Evolutionary conservation across 2,329 filamentous ascomycete species (phyloP).

Genomic region (Aspergillus novoparasiticus): DNA sequence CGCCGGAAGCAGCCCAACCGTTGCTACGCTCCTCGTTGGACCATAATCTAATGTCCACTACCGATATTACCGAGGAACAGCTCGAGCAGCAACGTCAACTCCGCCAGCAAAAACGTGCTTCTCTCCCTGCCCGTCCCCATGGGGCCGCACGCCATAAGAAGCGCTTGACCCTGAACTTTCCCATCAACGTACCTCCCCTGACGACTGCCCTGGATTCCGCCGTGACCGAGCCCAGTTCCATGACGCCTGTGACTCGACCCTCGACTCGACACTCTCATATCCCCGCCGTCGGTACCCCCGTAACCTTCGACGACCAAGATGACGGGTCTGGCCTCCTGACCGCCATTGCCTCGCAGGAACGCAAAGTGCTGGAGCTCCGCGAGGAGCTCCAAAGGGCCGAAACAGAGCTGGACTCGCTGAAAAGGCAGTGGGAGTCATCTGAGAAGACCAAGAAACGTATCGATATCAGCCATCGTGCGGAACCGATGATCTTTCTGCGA

Average conservation of each 20-base stretch:
- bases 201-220: conserved; percentile 24
- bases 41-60: conserved; percentile 12
- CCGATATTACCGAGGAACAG: conserved; percentile 18
- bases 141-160: conserved; percentile 45
- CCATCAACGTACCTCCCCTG: conserved; percentile 42
- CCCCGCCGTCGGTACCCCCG: conserved; percentile 28
- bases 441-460: conserved; percentile 76
- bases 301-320: conserved; percentile 37
- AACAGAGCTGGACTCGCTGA: conserved; percentile 71
- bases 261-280: conserved; percentile 36
- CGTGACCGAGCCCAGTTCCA: conserved; percentile 32
- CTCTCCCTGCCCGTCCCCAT: conserved; percentile 38
- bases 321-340: conserved; percentile 75
- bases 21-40: conserved; percentile 5
- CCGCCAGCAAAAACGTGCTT: conserved; percentile 33
- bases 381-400: conserved; percentile 89
- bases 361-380: conserved; percentile 83
- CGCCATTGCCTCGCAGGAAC: conserved; percentile 87
- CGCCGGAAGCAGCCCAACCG: conserved; percentile 34
- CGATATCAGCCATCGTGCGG: conserved; percentile 61
- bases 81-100: conserved; percentile 18
- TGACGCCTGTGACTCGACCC: conserved; percentile 36
- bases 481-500: conserved; percentile 61
- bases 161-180: conserved; percentile 51
- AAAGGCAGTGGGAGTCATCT: conserved; percentile 78